phyloP scores from a whole-genome alignment of 371 early-diverging fungal genomes.

The Nematocida minor region DNA sequence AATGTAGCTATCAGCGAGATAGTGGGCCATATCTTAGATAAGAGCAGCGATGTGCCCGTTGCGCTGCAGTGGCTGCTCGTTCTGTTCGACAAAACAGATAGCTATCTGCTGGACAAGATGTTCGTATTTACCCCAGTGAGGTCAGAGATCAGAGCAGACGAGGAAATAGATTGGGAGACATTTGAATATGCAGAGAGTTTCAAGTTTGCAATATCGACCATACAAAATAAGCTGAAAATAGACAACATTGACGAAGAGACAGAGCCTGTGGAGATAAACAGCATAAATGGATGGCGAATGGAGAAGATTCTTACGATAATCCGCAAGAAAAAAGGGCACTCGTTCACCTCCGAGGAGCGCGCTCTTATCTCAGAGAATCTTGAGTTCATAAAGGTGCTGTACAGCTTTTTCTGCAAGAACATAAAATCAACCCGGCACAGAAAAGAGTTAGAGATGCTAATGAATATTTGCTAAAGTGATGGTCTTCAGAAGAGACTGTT shows the following conservation, averaged over 20 bases:
- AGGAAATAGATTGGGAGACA: slow-evolving; percentile 32
- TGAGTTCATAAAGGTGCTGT: slow-evolving; percentile 3
- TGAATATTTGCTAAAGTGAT: too few species aligned
- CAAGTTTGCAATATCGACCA: background rate
- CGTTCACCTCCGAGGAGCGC: background rate
- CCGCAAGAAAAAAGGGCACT: background rate
- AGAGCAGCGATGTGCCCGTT: background rate
- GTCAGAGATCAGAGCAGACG: background rate
- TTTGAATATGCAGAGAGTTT: slow-evolving; percentile 26
- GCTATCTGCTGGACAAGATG: slow-evolving; percentile 4
- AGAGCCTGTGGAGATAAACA: background rate
- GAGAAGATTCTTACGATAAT: background rate
- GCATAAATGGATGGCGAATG: slow-evolving; percentile 37
- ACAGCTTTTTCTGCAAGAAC: background rate
- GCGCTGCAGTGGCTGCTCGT: slow-evolving; percentile 29
- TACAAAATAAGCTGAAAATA: background rate
- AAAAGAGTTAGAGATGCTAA: background rate
- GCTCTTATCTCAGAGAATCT: background rate
- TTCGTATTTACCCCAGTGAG: slow-evolving; percentile 2
- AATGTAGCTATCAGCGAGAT: background rate
- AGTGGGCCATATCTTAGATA: background rate
- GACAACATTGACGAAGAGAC: background rate
- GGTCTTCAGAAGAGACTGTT: too few species aligned
- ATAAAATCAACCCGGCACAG: background rate
- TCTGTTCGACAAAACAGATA: background rate